These are phyloP conservation scores for Komagataella populi DNA, from an alignment of 805 yeast genomes.

Conservation along the genomic window DNA sequence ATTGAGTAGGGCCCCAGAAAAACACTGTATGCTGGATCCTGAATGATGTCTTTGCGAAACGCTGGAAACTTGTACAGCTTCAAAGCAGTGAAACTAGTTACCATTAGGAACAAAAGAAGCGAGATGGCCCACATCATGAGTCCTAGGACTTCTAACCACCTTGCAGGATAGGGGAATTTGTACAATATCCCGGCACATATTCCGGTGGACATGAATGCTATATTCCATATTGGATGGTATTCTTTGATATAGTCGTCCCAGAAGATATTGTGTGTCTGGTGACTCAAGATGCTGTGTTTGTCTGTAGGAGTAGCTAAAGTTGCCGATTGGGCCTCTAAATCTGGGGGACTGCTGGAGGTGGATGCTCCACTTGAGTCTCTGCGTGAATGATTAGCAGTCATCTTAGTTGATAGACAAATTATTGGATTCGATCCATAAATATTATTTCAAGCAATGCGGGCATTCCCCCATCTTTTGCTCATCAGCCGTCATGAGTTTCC, in stretches of 20 bases:
- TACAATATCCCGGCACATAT: slow-evolving; percentile 50
- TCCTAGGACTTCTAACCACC: slow-evolving; percentile 10
- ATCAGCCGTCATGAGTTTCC: neutral
- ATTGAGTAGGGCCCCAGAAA: slow-evolving; percentile 72
- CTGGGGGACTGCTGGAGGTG: neutral
- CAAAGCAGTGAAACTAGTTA: slow-evolving; percentile 25
- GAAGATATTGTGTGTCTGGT: neutral
- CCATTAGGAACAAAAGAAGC: slow-evolving; percentile 28
- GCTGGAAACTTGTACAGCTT: slow-evolving; percentile 18
- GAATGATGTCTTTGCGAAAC: slow-evolving; percentile 15
- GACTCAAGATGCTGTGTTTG: neutral
- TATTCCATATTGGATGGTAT: slow-evolving; percentile 48
- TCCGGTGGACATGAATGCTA: slow-evolving; percentile 79
- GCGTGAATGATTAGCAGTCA: neutral
- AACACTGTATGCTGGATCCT: slow-evolving; percentile 33
- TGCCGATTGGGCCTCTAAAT: neutral
- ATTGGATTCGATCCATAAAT: no score
- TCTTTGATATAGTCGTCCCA: slow-evolving; percentile 5
- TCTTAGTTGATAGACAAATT: neutral
- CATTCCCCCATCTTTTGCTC: neutral
- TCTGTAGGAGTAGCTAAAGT: neutral
- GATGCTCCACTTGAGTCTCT: neutral
- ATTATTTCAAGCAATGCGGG: no score
- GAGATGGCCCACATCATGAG: slow-evolving; percentile 37
- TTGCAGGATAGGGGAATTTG: slow-evolving; percentile 34